Base-by-base conservation (phyloP, 2,329 filamentous ascomycete genomes). In the Juglanconis sp. region DNA sequence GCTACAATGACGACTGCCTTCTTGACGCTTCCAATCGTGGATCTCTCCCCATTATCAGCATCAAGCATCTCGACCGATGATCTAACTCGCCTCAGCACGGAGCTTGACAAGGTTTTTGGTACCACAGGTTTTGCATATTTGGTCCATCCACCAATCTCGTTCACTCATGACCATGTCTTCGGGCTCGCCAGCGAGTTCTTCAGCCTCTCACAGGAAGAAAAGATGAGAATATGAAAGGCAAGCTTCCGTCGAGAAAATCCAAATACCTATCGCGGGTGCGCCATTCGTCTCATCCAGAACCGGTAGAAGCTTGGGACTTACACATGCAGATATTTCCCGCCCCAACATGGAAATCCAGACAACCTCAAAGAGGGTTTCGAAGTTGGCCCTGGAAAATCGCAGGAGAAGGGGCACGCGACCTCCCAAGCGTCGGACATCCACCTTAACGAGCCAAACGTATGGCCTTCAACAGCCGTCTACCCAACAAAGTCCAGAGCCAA, bases 281-380 rank as follows among this genome's bases (percentile, higher is more conserved):
- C 38, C 38, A 7, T 44, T 31, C 5, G 2, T n/a, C 3, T 3
- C 30, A 5, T 8, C 10, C 10, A 53, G 3, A 31, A 4, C 7
- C 9, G 11, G 2, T 24, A 11, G 30, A n/a, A 17, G 30, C 24
- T 73, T 66, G 54, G 61, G 38, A 7, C n/a, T 49, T 47, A 54
- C 32, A 8, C 61, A 36, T 40, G 31, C 57, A 77, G 77, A 57
- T 79, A 79, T 63, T 79, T 80, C 53, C 77, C 77, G 5, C 68
- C 71, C 0, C 75, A 78, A 63, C 71, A 72, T 4, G 72, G 72
- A 34, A 69, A 75, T 34, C 61, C 66, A 5, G 72, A 76, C 50
- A 79, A 79, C 46, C 66, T 79, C 5, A 79, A 79, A 65, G 77
- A 79, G 65, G 77, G 77, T 1, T 79, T 80, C 61, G 77, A 79